Conservation (phyloP, 2,329 filamentous ascomycete species). For the Hypomyces rosellus region DNA sequence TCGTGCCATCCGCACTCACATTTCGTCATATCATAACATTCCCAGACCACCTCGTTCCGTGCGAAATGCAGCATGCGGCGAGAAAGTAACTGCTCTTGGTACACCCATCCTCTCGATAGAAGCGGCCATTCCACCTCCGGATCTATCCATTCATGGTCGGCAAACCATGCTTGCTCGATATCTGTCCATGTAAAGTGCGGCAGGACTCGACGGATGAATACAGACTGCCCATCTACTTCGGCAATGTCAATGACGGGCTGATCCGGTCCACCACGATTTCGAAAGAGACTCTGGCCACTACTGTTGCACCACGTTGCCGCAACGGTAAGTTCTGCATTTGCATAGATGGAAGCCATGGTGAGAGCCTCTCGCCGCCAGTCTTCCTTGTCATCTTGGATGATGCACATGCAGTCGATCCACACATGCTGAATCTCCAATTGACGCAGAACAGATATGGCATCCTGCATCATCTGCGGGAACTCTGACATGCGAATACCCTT, state of each 20-base stretch:
- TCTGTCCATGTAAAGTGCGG: conserved; percentile 11
- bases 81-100: conserved; percentile 17
- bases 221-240: neutral
- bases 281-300: conserved; percentile 8
- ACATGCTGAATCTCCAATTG: conserved; percentile 11
- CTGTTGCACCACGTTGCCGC: conserved; percentile 9
- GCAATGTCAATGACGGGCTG: neutral
- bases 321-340: conserved; percentile 10
- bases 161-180: neutral
- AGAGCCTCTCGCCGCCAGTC: conserved; percentile 16
- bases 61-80: conserved; percentile 16
- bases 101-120: conserved; percentile 15
- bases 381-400: conserved; percentile 13
- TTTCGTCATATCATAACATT: conserved; percentile 8
- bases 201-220: conserved; percentile 8
- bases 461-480: conserved; percentile 11
- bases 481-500: conserved; percentile 1
- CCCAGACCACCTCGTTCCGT: conserved; percentile 13
- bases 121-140: conserved; percentile 5
- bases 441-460: conserved; percentile 4
- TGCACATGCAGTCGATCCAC: conserved; percentile 16
- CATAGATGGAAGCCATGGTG: conserved; percentile 13
- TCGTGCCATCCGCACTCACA: conserved; percentile 14
- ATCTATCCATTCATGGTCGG: neutral
- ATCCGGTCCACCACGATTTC: neutral